These are phyloP conservation scores for Sicyos edulis DNA, from an alignment of 306 rosid species.

Conservation along the genomic window DNA sequence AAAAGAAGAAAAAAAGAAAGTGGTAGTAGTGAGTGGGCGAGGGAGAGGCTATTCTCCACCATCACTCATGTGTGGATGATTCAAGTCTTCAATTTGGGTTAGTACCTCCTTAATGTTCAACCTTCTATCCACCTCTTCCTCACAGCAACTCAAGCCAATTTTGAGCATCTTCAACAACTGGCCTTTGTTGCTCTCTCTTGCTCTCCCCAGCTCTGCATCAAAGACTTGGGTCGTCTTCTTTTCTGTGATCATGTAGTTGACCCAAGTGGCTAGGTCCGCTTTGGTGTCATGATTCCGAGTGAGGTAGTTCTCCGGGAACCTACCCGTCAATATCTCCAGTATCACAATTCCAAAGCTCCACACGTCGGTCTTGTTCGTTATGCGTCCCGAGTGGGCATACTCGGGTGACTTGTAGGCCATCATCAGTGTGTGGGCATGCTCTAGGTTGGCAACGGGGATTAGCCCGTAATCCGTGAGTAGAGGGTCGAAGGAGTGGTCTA, in stretches of 20 bases:
- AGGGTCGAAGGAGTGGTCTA: slow-evolving; percentile 58
- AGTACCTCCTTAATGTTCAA: slow-evolving; percentile 54
- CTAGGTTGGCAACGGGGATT: slow-evolving; percentile 52
- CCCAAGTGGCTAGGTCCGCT: slow-evolving; percentile 74
- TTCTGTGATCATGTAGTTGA: slow-evolving; percentile 62
- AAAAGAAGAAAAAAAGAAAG: background rate
- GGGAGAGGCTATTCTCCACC: too few species aligned
- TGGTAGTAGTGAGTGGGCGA: too few species aligned
- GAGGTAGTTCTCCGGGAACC: slow-evolving; percentile 86
- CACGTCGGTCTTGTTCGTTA: slow-evolving; percentile 75
- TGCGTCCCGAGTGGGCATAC: slow-evolving; percentile 57
- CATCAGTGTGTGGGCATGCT: slow-evolving; percentile 59
- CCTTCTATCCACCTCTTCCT: slow-evolving; percentile 79
- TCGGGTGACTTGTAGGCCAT: slow-evolving; percentile 94
- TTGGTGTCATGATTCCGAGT: slow-evolving; percentile 32
- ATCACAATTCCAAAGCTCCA: slow-evolving; percentile 86
- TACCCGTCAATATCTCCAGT: slow-evolving; percentile 68
- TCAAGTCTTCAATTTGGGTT: slow-evolving; percentile 51
- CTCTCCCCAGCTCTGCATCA: slow-evolving; percentile 61
- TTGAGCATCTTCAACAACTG: slow-evolving; percentile 71
- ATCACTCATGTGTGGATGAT: background rate
- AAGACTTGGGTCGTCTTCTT: slow-evolving; percentile 57
- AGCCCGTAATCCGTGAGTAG: slow-evolving; percentile 63
- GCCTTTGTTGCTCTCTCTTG: slow-evolving; percentile 38
- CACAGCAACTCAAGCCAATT: slow-evolving; percentile 85